A percentile compares a stretch with the other conserved stretches of the same genome.
These are phyloP conservation scores for Orychophragmus violaceus DNA, from an alignment of 345 rosid species.

Conservation along the genomic window DNA sequence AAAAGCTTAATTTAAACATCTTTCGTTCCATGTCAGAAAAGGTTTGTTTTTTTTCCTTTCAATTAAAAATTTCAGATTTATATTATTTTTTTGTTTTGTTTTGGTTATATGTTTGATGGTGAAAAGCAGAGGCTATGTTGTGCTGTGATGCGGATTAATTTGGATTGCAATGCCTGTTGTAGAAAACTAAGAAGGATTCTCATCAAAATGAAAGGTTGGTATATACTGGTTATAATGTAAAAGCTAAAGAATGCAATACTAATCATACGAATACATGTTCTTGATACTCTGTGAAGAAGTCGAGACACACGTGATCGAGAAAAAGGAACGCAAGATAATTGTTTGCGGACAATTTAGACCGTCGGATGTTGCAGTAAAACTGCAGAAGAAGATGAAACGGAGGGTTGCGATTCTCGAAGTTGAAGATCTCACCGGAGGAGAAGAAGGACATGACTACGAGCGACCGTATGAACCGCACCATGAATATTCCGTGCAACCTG, in stretches of 20 bases:
- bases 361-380: conserved; percentile 61
- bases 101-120: not conserved
- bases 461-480: conserved; percentile 5
- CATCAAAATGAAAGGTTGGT: conserved; percentile 61
- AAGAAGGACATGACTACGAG: not conserved
- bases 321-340: conserved; percentile 45
- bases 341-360: conserved; percentile 59
- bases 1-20: not conserved
- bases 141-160: conserved; percentile 55
- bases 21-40: conserved; percentile 22
- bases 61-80: not conserved
- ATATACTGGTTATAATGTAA: not conserved
- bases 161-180: conserved; percentile 79
- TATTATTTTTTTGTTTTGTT: not conserved
- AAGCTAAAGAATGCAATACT: not conserved
- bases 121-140: conserved; percentile 44
- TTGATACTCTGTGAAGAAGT: conserved; percentile 37
- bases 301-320: conserved; percentile 54
- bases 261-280: not conserved
- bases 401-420: conserved; percentile 67
- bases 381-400: conserved; percentile 77
- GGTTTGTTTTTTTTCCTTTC: not conserved
- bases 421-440: conserved; percentile 33
- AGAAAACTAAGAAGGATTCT: conserved; percentile 60
- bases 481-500: not conserved